phyloP scores from a whole-genome alignment of 352 stramenopile species.

The Globisporangium acanthophoron region DNA sequence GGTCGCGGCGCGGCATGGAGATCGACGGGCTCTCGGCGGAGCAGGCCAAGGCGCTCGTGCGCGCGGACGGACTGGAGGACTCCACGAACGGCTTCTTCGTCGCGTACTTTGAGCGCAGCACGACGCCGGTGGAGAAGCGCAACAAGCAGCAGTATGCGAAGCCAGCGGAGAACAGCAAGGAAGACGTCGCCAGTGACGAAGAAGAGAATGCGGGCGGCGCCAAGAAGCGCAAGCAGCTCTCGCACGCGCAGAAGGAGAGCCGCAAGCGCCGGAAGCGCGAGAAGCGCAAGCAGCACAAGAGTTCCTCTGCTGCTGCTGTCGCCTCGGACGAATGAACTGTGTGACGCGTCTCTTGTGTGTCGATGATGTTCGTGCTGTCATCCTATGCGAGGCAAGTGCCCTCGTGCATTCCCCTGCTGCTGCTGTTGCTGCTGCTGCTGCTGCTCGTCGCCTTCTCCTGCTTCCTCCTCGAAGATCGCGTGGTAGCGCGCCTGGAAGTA shows the following conservation, averaged over 20 bases:
- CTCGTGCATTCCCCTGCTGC: background rate
- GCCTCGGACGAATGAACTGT: background rate
- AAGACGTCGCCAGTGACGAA: background rate
- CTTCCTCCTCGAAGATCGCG: conserved; percentile 7
- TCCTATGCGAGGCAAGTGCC: background rate
- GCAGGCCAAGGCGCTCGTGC: conserved; percentile 83
- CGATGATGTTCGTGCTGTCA: background rate
- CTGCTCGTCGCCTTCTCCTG: background rate
- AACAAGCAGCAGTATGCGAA: conserved; percentile 1
- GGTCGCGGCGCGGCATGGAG: conserved; percentile 63
- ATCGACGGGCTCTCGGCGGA: conserved; percentile 49
- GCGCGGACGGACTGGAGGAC: conserved; percentile 90
- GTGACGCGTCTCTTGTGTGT: background rate
- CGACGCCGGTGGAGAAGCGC: conserved; percentile 1
- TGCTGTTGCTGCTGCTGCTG: background rate
- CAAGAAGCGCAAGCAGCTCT: conserved; percentile 63
- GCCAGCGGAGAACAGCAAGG: background rate
- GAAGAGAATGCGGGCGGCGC: conserved; percentile 6
- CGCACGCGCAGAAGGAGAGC: conserved; percentile 57
- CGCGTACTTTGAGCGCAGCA: conserved; percentile 88
- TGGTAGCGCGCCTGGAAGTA: conserved; percentile 45
- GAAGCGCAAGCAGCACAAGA: conserved; percentile 39
- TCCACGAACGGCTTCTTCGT: conserved; percentile 98
- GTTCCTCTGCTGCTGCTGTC: background rate
- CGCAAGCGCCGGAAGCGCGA: conserved; percentile 71